A percentile compares a stretch with the other conserved stretches of the same genome.
Conservation (phyloP, 108 stramenopile genomes). For the Skeletonema tropicum region DNA sequence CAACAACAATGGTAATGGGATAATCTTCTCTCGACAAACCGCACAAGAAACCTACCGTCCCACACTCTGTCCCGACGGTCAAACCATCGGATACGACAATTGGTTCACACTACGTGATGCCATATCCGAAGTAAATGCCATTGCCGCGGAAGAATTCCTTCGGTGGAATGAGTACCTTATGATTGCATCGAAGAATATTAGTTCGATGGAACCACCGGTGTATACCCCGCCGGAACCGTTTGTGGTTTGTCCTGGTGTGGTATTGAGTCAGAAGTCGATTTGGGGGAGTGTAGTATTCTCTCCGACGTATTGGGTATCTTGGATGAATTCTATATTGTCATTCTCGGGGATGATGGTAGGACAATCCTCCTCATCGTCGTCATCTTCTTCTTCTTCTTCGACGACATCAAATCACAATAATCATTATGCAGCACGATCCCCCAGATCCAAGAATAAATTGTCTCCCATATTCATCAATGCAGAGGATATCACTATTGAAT, state of each 20-base stretch:
- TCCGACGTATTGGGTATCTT: slow-evolving; percentile 14
- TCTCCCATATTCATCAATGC: slow-evolving; percentile 79
- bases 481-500: slow-evolving; percentile 78
- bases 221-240: slow-evolving; percentile 70
- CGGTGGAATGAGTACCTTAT: slow-evolving; percentile 74
- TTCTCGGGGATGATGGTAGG: background rate
- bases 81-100: slow-evolving; percentile 65
- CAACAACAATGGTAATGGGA: background rate
- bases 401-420: background rate
- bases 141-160: slow-evolving; percentile 72
- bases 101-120: slow-evolving; percentile 71
- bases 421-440: background rate
- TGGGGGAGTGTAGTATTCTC: slow-evolving; percentile 21
- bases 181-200: slow-evolving; percentile 13
- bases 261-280: slow-evolving; percentile 31
- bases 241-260: slow-evolving; percentile 76
- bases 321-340: slow-evolving; percentile 23
- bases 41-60: slow-evolving; percentile 50
- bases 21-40: background rate
- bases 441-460: slow-evolving; percentile 14
- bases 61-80: slow-evolving; percentile 66
- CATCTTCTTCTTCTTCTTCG: background rate
- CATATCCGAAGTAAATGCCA: slow-evolving; percentile 71
- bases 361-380: background rate
- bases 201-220: slow-evolving; percentile 26